Base-by-base conservation (phyloP, 106 monocot species). In the Posidonia australis region DNA sequence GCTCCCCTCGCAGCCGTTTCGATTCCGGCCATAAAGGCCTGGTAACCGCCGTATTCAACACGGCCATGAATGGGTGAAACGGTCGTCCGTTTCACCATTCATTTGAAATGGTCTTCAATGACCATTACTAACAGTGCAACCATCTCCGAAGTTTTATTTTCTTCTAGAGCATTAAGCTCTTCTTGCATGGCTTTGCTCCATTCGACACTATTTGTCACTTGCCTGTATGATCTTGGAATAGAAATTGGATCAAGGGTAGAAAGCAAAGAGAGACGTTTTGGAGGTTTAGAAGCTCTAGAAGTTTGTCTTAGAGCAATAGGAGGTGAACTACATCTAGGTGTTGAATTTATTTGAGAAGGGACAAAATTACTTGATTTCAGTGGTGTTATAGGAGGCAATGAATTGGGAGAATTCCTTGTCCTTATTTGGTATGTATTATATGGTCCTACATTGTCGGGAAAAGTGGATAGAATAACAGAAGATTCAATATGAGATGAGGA, bases 141-240 rank as follows among this genome's bases (percentile, higher is more conserved):
- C 59, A 60, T 30, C 32, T 12, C 64, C 45, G 55, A 56, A 64
- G 53, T 72, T 27, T 30, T 44, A 47, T 64, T 64, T 7, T 17
- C 10, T 2, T 64, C 46, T 13, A 64, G 46, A 3, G 64, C 45
- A 46, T 46, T 44, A 5, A 64, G 24, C 44, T 64, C 64, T 47
- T 70, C 60, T 32, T 70, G 44, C 70, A 70, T 60, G 4, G 70
- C 70, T 42, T 60, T 44, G 60, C 24, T 47, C 70, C 70, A 70
- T 10, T 70, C 5, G 18, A 45, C 60, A 70, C 60, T 70, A 9
- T 70, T 29, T 60, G 48, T 17, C 25, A 26, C 58, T 44, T 70
- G 47, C 46, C 28, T 70, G 29, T 70, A 70, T 46, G 60, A 60
- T 14, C 60, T 5, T 21, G 60, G 57, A 42, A 57, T 45, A 36